These are phyloP conservation scores for Tolypocladium tropicale DNA, from an alignment of 2,329 filamentous ascomycete species.

Conservation along the genomic window DNA sequence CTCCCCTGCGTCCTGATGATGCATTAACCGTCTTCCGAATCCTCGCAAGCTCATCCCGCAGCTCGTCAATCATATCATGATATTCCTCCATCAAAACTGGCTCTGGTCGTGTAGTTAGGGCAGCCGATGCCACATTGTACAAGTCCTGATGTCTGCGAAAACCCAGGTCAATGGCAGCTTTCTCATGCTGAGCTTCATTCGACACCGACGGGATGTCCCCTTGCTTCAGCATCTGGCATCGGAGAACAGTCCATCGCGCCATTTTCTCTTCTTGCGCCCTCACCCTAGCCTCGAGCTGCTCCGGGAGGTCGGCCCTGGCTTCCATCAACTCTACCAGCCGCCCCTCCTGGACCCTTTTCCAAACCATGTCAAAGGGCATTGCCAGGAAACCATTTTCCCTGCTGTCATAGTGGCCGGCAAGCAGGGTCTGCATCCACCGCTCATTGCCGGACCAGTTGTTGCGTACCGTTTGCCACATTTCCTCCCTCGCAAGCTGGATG, in stretches of 20 bases:
- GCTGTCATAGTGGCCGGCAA: slow-evolving; percentile 52
- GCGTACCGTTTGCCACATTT: slow-evolving; percentile 50
- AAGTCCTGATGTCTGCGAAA: slow-evolving; percentile 43
- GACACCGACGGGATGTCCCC: slow-evolving; percentile 8
- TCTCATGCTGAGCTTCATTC: slow-evolving; percentile 20
- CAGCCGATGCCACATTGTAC: slow-evolving; percentile 24
- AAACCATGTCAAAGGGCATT: slow-evolving; percentile 59
- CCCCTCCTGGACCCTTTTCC: slow-evolving; percentile 54
- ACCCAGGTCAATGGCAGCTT: slow-evolving; percentile 43
- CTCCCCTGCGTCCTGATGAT: neutral
- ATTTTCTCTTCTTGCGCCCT: slow-evolving; percentile 57
- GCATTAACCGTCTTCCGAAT: slow-evolving; percentile 11
- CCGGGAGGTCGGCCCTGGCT: slow-evolving; percentile 43
- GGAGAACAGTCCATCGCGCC: slow-evolving; percentile 63
- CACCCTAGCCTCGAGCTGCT: slow-evolving; percentile 62
- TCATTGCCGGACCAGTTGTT: slow-evolving; percentile 73
- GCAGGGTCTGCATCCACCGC: slow-evolving; percentile 60
- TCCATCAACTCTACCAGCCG: slow-evolving; percentile 46
- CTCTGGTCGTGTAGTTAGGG: slow-evolving; percentile 13
- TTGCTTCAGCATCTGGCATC: slow-evolving; percentile 34
- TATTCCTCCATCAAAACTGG: slow-evolving; percentile 30
- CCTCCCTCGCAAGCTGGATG: slow-evolving; percentile 31
- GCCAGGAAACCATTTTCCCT: slow-evolving; percentile 54
- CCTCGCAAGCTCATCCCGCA: slow-evolving; percentile 29
- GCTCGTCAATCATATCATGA: slow-evolving; percentile 25